phyloP scores from a whole-genome alignment of 441 rosid species.

The Kokia cookei region DNA sequence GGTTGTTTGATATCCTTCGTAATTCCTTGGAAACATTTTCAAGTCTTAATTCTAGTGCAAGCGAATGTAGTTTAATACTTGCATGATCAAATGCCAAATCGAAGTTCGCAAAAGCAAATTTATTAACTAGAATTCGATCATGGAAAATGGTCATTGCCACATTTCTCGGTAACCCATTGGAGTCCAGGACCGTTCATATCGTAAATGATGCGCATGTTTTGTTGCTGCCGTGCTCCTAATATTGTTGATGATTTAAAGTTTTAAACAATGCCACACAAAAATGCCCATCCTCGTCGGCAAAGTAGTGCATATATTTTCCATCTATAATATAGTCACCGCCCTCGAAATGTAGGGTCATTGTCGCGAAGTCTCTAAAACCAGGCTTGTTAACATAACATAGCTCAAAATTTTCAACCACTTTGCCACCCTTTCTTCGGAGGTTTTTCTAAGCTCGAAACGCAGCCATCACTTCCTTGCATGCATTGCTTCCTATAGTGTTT shows the following conservation, averaged over 20 bases:
- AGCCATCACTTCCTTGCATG: background rate
- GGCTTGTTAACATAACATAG: background rate
- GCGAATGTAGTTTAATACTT: too few species aligned
- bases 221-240: background rate
- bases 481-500: background rate
- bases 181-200: background rate
- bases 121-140: background rate
- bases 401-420: background rate
- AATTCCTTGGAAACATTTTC: too few species aligned
- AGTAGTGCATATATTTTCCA: background rate
- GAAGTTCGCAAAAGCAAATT: too few species aligned
- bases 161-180: background rate
- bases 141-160: background rate
- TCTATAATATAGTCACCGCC: background rate
- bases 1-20: too few species aligned
- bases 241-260: background rate
- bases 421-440: background rate
- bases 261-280: background rate
- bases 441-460: background rate
- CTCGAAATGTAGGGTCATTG: conserved; percentile 6
- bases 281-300: background rate
- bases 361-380: background rate
- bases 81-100: too few species aligned
- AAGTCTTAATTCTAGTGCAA: too few species aligned
- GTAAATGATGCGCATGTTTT: background rate